These are phyloP conservation scores for Echium plantagineum DNA, from an alignment of 257 asterid species.

Conservation along the genomic window DNA sequence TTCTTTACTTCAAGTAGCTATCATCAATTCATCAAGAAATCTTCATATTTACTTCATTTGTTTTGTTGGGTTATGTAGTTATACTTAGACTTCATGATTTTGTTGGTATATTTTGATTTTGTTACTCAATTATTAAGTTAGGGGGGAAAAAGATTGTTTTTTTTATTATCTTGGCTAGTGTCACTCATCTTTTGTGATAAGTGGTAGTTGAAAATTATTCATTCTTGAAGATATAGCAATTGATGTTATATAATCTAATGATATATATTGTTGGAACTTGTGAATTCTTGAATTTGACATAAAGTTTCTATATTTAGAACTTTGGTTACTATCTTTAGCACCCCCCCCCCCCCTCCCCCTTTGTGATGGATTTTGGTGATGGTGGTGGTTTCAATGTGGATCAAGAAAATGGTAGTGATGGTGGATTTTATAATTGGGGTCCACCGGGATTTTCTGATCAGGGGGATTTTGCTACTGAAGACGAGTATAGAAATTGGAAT, in stretches of 20 bases:
- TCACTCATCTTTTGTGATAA: too few relatives aligned
- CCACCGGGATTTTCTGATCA: conserved; percentile 11
- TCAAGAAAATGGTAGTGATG: conserved; percentile 3
- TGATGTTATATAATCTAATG: neutral
- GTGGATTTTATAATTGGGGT: conserved; percentile 14
- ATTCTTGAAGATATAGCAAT: too few relatives aligned
- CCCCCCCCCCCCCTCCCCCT: neutral
- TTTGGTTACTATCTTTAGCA: too few relatives aligned
- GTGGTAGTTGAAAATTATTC: too few relatives aligned
- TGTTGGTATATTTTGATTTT: too few relatives aligned
- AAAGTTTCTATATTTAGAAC: too few relatives aligned
- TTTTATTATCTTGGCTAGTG: too few relatives aligned
- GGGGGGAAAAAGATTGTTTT: neutral
- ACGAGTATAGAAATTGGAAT: conserved; percentile 21
- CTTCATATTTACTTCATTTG: neutral
- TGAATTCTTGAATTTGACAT: too few relatives aligned
- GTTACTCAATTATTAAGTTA: too few relatives aligned
- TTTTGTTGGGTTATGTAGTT: neutral
- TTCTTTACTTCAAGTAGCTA: neutral
- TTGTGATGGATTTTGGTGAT: conserved; percentile 15
- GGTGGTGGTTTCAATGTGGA: conserved; percentile 7
- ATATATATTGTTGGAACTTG: too few relatives aligned
- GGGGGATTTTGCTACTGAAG: conserved; percentile 21
- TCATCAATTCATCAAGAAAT: too few relatives aligned
- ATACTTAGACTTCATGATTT: neutral